These are phyloP conservation scores for Podila epicladia DNA, from an alignment of 192 early-diverging fungal genomes.

Conservation along the genomic window DNA sequence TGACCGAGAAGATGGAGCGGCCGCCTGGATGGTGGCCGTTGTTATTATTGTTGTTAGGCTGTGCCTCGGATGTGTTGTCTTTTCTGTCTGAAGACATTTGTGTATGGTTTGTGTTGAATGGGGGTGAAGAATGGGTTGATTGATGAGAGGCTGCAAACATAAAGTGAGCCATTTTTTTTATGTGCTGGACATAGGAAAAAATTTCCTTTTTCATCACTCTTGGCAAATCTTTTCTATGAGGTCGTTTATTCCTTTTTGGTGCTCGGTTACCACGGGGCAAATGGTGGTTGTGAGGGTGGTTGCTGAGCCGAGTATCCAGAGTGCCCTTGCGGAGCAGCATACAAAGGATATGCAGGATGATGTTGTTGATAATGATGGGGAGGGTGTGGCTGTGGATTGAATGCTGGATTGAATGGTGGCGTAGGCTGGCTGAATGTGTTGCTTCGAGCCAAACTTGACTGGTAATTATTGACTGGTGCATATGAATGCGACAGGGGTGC, in stretches of 20 bases:
- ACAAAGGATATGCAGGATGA: too few species aligned
- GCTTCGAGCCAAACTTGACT: not conserved
- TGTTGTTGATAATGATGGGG: not conserved
- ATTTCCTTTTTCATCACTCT: not conserved
- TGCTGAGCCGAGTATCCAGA: not conserved
- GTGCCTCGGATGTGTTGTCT: not conserved
- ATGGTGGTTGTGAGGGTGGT: not conserved
- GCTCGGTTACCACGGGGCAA: too few species aligned
- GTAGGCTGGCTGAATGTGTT: constrained; percentile 11
- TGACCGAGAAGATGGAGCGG: constrained; percentile 30
- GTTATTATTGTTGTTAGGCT: constrained; percentile 1
- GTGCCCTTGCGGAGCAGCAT: not conserved
- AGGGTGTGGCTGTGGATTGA: not conserved
- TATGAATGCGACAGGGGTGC: not conserved
- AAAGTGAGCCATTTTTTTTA: not conserved
- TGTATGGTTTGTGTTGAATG: not conserved
- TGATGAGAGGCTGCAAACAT: constrained; percentile 8
- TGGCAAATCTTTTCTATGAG: not conserved
- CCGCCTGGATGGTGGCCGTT: constrained; percentile 3
- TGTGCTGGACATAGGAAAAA: not conserved
- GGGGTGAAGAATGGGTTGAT: not conserved
- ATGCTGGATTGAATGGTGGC: not conserved
- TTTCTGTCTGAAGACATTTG: constrained; percentile 6
- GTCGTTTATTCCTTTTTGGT: not conserved
- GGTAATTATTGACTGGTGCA: not conserved